phyloP scores from a whole-genome alignment of 306 rosid species.

The Casuarina cunninghamiana region DNA sequence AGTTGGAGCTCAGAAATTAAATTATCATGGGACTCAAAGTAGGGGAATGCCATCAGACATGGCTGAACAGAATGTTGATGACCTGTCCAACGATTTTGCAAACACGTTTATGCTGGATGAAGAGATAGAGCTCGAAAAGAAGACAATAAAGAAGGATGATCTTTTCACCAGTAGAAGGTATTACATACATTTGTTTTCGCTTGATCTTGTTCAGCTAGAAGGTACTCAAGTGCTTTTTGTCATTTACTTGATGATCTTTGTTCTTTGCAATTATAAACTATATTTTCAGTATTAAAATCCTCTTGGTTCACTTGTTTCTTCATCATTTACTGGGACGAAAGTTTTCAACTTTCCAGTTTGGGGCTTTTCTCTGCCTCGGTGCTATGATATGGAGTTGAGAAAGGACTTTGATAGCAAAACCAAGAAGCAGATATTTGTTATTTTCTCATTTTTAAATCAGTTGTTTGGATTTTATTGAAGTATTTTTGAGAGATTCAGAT shows the following conservation, averaged over 20 bases:
- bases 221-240: conserved; percentile 38
- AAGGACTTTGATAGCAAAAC: not conserved
- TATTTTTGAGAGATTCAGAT: not conserved
- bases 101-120: conserved; percentile 95
- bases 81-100: conserved; percentile 68
- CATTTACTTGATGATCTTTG: not conserved
- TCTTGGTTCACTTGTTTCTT: not conserved
- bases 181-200: conserved; percentile 10
- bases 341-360: not conserved
- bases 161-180: conserved; percentile 65
- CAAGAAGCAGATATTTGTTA: not conserved
- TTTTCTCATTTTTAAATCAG: not conserved
- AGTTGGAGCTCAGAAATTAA: conserved; percentile 18
- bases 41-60: conserved; percentile 30
- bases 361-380: not conserved
- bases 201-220: conserved; percentile 28
- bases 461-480: not conserved
- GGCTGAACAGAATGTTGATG: conserved; percentile 45
- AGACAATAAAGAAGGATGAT: conserved; percentile 47
- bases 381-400: not conserved
- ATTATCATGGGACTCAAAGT: conserved; percentile 42
- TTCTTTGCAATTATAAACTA: not conserved
- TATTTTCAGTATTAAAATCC: not conserved
- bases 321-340: not conserved
- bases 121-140: conserved; percentile 88